Percentiles rank a stretch among this genome's conserved stretches.
Evolutionary conservation across 495 filamentous ascomycete genomes (phyloP).

Genomic region (Aspergillus nanangensis): DNA sequence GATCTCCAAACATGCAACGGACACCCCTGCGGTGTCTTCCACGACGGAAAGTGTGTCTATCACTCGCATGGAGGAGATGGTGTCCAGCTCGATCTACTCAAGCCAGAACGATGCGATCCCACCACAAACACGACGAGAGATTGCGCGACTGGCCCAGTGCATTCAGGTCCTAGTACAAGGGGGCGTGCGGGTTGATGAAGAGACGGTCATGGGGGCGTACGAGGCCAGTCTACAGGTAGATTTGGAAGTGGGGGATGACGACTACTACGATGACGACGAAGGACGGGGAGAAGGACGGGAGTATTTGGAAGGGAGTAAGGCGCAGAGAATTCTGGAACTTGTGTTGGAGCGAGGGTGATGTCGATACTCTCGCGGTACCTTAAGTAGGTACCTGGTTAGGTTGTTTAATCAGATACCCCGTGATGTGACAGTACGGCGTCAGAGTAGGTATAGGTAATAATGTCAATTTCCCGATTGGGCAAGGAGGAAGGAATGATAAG

Average conservation of each 20-base stretch:
- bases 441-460: too few species aligned
- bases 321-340: conserved; percentile 59
- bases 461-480: too few species aligned
- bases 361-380: conserved; percentile 6
- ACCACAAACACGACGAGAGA: conserved; percentile 75
- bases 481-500: conserved; percentile 9
- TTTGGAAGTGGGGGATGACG: conserved; percentile 49
- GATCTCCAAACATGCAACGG: conserved; percentile 72
- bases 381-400: too few species aligned
- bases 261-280: conserved; percentile 39
- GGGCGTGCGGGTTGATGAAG: conserved; percentile 86
- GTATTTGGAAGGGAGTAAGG: conserved; percentile 72
- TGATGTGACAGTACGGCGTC: neutral
- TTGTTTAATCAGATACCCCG: conserved; percentile 16
- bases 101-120: conserved; percentile 84
- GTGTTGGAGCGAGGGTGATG: conserved; percentile 18
- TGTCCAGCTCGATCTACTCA: conserved; percentile 72
- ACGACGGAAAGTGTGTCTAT: conserved; percentile 54
- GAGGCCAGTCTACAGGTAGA: conserved; percentile 71
- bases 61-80: conserved; percentile 78
- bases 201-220: conserved; percentile 80
- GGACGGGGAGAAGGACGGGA: conserved; percentile 38
- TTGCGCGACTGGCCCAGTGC: conserved; percentile 73
- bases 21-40: conserved; percentile 46
- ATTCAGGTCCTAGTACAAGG: conserved; percentile 75